A percentile compares a stretch with the other conserved stretches of the same genome.
phyloP scores from a whole-genome alignment of 805 yeast genomes.

The Schizosaccharomyces pombe region ASM294v3 CU329670.1:4544001-4544500 shows the following conservation, averaged over 20 bases:
- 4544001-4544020: too few species aligned
- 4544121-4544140: slow-evolving; percentile 2
- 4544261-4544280: neutral
- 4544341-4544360: neutral
- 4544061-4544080: neutral
- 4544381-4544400: neutral
- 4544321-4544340: neutral
- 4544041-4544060: neutral
- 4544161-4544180: slow-evolving; percentile 1
- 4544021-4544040: too few species aligned
- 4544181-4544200: neutral
- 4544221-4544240: neutral
- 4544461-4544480: neutral
- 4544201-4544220: neutral
- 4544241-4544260: neutral
- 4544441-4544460: neutral
- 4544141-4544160: neutral
- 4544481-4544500: neutral
- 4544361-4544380: neutral
- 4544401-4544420: neutral
- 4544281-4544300: neutral
- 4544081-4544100: neutral
- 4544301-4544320: neutral
- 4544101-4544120: too few species aligned
- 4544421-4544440: neutral